Percentiles rank a stretch among this genome's conserved stretches.
These are phyloP conservation scores for Neurospora pannonica DNA, from an alignment of 495 filamentous ascomycete species.

Conservation along the genomic window DNA sequence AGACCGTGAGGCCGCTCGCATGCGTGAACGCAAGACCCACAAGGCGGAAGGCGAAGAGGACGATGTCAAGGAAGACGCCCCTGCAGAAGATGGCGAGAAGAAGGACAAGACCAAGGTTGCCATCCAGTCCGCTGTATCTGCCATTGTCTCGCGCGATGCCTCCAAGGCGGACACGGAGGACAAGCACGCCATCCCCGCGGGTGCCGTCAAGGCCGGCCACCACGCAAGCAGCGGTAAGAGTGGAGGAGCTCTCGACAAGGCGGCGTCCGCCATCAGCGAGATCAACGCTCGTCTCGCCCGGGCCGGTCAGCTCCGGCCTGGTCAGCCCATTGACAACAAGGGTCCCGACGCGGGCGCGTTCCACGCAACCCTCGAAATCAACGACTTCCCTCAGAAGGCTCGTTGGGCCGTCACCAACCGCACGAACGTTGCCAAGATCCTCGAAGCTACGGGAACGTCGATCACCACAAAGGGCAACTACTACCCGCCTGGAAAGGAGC, in stretches of 20 bases:
- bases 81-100: slow-evolving; percentile 44
- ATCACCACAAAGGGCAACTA: slow-evolving; percentile 96
- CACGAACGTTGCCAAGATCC: slow-evolving; percentile 96
- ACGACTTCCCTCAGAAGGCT: slow-evolving; percentile 98
- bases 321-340: slow-evolving; percentile 97
- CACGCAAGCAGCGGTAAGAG: slow-evolving; percentile 45
- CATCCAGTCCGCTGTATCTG: slow-evolving; percentile 49
- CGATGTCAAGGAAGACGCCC: slow-evolving; percentile 71
- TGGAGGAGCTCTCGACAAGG: slow-evolving; percentile 62
- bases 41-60: slow-evolving; percentile 86
- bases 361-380: slow-evolving; percentile 97
- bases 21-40: slow-evolving; percentile 76
- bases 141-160: slow-evolving; percentile 43
- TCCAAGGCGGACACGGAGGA: slow-evolving; percentile 19
- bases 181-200: slow-evolving; percentile 49
- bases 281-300: slow-evolving; percentile 82
- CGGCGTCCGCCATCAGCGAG: slow-evolving; percentile 71
- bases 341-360: slow-evolving; percentile 95
- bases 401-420: slow-evolving; percentile 98
- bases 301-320: slow-evolving; percentile 75
- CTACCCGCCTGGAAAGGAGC: slow-evolving; percentile 74
- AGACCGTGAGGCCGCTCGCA: slow-evolving; percentile 75
- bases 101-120: slow-evolving; percentile 53
- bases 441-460: slow-evolving; percentile 87
- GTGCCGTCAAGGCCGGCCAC: slow-evolving; percentile 49